phyloP scores from a whole-genome alignment of 2,329 filamentous ascomycete species.

The Diaporthe australafricana region DNA sequence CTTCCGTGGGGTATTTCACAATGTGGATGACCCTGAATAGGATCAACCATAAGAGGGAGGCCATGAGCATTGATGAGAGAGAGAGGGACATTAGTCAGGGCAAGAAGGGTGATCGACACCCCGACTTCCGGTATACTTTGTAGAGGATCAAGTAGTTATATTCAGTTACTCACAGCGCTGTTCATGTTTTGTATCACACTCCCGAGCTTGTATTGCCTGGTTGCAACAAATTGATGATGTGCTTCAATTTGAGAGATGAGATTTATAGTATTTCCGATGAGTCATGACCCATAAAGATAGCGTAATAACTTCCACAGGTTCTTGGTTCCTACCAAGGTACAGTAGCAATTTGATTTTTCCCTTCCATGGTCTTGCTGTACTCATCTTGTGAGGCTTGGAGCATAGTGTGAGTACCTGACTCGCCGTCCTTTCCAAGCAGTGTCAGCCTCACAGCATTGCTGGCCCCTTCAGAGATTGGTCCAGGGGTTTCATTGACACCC shows the following conservation, averaged over 20 bases:
- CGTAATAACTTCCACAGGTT: accelerated
- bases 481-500: background rate
- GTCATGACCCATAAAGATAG: background rate
- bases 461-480: constrained; percentile 11
- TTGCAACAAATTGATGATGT: too few relatives aligned
- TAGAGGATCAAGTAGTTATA: background rate
- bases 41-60: background rate
- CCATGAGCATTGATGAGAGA: background rate
- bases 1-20: constrained; percentile 24
- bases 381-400: background rate
- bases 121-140: background rate
- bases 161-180: too few relatives aligned
- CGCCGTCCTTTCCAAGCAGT: constrained; percentile 22
- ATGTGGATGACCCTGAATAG: background rate
- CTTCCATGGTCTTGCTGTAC: constrained; percentile 14
- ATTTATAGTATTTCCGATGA: too few relatives aligned
- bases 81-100: background rate
- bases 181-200: too few relatives aligned
- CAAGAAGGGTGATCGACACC: constrained; percentile 6
- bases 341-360: background rate
- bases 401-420: constrained; percentile 11
- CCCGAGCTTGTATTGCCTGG: too few relatives aligned
- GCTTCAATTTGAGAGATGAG: too few relatives aligned
- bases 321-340: background rate
- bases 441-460: constrained; percentile 19